These are phyloP conservation scores for Phanerochaete carnosa DNA, from an alignment of 768 basidiomycete species.

Conservation along the genomic window DNA sequence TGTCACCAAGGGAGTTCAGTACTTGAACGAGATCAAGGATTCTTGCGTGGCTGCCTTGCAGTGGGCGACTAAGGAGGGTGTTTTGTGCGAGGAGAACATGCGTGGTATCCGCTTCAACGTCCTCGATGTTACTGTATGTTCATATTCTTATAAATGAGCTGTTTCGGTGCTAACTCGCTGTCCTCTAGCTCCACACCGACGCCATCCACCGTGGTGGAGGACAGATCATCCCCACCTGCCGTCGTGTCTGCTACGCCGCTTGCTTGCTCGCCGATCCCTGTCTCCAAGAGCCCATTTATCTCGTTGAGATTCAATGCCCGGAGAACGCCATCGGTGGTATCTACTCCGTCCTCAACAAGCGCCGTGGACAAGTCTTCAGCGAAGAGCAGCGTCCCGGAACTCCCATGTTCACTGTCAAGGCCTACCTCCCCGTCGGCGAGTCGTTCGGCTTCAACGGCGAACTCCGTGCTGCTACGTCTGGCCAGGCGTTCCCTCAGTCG, in stretches of 20 bases:
- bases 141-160: background rate
- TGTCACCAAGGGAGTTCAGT: conserved; percentile 98
- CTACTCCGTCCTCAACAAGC: conserved; percentile 91
- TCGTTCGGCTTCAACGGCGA: conserved; percentile 98
- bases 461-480: conserved; percentile 86
- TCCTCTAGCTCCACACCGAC: conserved; percentile 84
- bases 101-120: conserved; percentile 97
- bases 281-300: conserved; percentile 96
- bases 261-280: conserved; percentile 87
- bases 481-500: conserved; percentile 97
- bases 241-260: conserved; percentile 95
- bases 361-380: conserved; percentile 97
- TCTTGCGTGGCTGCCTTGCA: conserved; percentile 99
- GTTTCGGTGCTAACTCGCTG: background rate
- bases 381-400: conserved; percentile 97
- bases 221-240: conserved; percentile 95
- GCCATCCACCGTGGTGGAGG: conserved; percentile 99
- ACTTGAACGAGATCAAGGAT: conserved; percentile 99
- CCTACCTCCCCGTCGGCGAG: conserved; percentile 87
- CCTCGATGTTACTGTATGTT: conserved; percentile 86
- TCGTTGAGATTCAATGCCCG: conserved; percentile 97
- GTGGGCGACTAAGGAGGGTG: conserved; percentile 99
- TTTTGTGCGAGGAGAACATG: conserved; percentile 96
- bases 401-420: conserved; percentile 99
- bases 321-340: conserved; percentile 98